phyloP scores from a whole-genome alignment of 768 basidiomycete species.

The Goffeauzyma gilvescens region DNA sequence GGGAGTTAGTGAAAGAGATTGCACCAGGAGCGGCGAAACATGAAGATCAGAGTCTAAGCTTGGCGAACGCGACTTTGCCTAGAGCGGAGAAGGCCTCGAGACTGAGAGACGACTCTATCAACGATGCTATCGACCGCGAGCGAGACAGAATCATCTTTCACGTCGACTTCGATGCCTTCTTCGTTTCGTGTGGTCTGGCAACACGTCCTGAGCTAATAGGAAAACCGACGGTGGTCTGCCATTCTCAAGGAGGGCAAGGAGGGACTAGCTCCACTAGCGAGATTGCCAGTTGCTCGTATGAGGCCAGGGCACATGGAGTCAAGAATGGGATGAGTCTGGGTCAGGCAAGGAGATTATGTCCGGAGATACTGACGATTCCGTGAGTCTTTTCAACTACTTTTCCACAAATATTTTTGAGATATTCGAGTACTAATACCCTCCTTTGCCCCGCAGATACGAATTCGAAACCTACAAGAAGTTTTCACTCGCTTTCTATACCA shows the following conservation, averaged over 20 bases:
- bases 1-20: constrained; percentile 8
- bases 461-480: constrained; percentile 80
- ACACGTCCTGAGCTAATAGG: constrained; percentile 63
- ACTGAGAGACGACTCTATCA: neutral
- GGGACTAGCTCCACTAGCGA: constrained; percentile 63
- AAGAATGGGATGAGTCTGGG: constrained; percentile 72
- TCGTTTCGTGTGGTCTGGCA: constrained; percentile 75
- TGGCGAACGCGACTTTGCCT: constrained; percentile 22
- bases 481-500: constrained; percentile 76
- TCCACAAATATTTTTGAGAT: too few species aligned
- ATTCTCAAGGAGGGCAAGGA: constrained; percentile 62
- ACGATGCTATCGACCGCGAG: neutral
- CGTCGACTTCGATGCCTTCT: constrained; percentile 75
- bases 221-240: constrained; percentile 84
- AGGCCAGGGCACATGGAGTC: constrained; percentile 70
- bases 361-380: constrained; percentile 34
- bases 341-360: constrained; percentile 22
- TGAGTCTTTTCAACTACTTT: constrained; percentile 25
- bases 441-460: constrained; percentile 42
- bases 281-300: constrained; percentile 85
- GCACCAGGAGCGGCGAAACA: constrained; percentile 13
- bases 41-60: constrained; percentile 14
- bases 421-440: neutral
- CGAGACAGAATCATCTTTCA: constrained; percentile 37
- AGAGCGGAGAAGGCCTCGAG: constrained; percentile 5